phyloP scores from a whole-genome alignment of 2,329 filamentous ascomycete species.

The Aspergillus nomiae region DNA sequence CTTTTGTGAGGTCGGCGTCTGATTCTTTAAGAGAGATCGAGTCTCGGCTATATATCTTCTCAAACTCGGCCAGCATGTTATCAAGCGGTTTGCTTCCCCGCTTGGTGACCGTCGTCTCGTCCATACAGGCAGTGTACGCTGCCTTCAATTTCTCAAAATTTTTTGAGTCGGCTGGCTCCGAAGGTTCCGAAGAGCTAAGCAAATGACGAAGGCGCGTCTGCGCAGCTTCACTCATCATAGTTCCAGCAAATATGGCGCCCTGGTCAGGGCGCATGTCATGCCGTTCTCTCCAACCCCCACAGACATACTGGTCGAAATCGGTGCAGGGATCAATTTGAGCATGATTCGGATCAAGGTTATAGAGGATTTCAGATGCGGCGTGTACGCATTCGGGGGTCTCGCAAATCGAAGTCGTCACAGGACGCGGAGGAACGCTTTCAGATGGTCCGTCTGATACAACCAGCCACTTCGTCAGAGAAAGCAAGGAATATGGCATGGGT shows the following conservation, averaged over 20 bases:
- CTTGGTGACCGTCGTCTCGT: slow-evolving; percentile 59
- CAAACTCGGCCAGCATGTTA: slow-evolving; percentile 57
- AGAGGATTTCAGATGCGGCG: slow-evolving; percentile 63
- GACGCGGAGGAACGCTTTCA: slow-evolving; percentile 16
- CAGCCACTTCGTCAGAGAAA: slow-evolving; percentile 2
- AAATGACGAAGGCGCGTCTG: slow-evolving; percentile 63
- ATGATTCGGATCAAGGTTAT: slow-evolving; percentile 64
- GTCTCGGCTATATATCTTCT: slow-evolving; percentile 46
- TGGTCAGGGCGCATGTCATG: slow-evolving; percentile 69
- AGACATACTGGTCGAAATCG: slow-evolving; percentile 69
- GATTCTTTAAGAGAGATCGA: slow-evolving; percentile 26
- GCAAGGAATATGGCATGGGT: neutral
- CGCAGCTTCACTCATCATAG: slow-evolving; percentile 63
- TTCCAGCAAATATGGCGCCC: slow-evolving; percentile 61
- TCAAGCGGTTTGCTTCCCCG: slow-evolving; percentile 60
- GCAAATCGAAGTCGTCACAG: slow-evolving; percentile 45
- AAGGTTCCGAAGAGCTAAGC: slow-evolving; percentile 54
- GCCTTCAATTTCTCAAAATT: slow-evolving; percentile 69
- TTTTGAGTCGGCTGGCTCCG: slow-evolving; percentile 34
- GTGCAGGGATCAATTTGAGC: slow-evolving; percentile 66
- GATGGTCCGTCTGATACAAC: slow-evolving; percentile 11
- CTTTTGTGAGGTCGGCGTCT: slow-evolving; percentile 35
- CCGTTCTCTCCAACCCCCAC: slow-evolving; percentile 65
- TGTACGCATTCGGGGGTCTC: slow-evolving; percentile 64
- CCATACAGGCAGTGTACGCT: slow-evolving; percentile 67